Evolutionary conservation across 139 green algal species (phyloP).

Genomic region (Chlorella ohadii): DNA sequence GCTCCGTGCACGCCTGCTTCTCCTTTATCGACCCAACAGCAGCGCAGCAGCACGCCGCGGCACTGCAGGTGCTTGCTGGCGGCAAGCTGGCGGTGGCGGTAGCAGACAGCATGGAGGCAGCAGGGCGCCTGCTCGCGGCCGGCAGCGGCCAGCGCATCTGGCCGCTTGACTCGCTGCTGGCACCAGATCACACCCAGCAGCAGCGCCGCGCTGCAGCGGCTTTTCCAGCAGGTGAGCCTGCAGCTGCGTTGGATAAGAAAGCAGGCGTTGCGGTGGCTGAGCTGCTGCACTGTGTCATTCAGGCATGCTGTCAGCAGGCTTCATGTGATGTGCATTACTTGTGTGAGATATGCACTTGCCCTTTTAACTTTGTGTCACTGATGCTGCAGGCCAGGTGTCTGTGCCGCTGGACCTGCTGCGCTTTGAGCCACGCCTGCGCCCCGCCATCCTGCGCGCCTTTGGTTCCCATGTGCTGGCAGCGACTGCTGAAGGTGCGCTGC

Average conservation of each 20-base stretch:
- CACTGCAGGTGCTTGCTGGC: neutral
- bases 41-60: neutral
- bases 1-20: constrained; percentile 19
- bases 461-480: constrained; percentile 51
- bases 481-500: constrained; percentile 18
- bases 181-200: neutral
- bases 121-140: neutral
- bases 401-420: constrained; percentile 47
- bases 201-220: neutral
- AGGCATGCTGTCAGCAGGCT: too few species aligned
- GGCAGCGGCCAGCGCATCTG: constrained; percentile 41
- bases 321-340: too few species aligned
- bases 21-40: neutral
- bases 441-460: constrained; percentile 53
- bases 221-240: neutral
- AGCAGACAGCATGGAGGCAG: constrained; percentile 16
- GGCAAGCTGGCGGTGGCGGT: neutral
- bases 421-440: neutral
- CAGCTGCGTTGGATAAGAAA: neutral
- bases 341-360: too few species aligned
- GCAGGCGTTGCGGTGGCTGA: too few species aligned
- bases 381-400: neutral
- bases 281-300: too few species aligned
- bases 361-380: too few species aligned
- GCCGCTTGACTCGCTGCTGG: constrained; percentile 50